Evolutionary conservation across 2,329 filamentous ascomycete species (phyloP).

Genomic region (Scorias spongiosa): DNA sequence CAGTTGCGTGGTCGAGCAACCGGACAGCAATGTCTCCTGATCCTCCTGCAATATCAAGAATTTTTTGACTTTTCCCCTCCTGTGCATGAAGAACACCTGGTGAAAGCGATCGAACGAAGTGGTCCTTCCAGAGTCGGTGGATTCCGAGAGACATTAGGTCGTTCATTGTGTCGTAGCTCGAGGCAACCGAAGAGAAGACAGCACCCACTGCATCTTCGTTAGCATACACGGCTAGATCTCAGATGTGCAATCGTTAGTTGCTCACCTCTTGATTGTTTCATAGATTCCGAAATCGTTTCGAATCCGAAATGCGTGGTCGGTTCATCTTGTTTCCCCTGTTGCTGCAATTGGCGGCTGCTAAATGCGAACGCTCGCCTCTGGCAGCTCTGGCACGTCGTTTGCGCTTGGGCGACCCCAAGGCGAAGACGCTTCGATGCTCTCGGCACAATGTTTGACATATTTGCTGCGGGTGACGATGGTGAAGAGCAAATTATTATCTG

Average conservation of each 20-base stretch:
- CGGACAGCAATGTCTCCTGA: slow-evolving; percentile 97
- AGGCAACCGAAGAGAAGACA: slow-evolving; percentile 90
- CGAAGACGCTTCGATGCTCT: slow-evolving; percentile 19
- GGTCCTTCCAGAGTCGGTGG: slow-evolving; percentile 93
- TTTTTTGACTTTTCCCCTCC: slow-evolving; percentile 39
- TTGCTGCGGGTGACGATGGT: background rate
- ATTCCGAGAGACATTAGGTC: slow-evolving; percentile 97
- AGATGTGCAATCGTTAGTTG: slow-evolving; percentile 3
- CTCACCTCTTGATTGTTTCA: slow-evolving; percentile 56
- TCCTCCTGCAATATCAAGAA: slow-evolving; percentile 92
- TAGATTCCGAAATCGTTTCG: slow-evolving; percentile 62
- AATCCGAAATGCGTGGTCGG: slow-evolving; percentile 82
- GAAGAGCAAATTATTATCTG: background rate
- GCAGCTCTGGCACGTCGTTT: slow-evolving; percentile 4
- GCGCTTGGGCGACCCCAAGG: slow-evolving; percentile 4
- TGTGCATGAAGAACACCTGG: slow-evolving; percentile 42
- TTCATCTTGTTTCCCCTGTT: slow-evolving; percentile 28
- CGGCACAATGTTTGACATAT: slow-evolving; percentile 12
- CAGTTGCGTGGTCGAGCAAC: slow-evolving; percentile 75
- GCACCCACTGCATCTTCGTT: slow-evolving; percentile 43
- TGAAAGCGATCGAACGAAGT: slow-evolving; percentile 85
- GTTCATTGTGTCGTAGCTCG: slow-evolving; percentile 96
- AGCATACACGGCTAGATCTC: too few species aligned
- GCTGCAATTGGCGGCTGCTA: slow-evolving; percentile 14
- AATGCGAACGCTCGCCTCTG: slow-evolving; percentile 2